Evolutionary conservation across 78 protist species (phyloP).

Genomic region (Monosiga brevicollis): DNA sequence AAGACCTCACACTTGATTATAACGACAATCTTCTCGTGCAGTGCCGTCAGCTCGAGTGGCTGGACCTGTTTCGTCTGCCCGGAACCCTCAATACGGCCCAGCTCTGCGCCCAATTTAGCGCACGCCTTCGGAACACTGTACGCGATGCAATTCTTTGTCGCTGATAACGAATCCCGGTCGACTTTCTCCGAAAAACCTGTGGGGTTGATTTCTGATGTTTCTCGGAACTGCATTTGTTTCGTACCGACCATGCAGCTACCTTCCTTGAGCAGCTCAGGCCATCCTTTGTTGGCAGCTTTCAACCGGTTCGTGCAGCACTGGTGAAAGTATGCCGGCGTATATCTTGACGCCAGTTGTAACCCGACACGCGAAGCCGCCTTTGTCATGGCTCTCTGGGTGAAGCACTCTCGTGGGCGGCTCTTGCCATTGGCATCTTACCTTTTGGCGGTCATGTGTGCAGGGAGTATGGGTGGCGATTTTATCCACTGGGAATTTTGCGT

Average conservation of each 20-base stretch:
- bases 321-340: background rate
- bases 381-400: background rate
- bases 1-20: background rate
- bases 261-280: no score
- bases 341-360: background rate
- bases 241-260: no score
- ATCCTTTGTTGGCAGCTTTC: no score
- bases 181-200: no score
- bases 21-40: background rate
- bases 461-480: background rate
- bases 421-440: background rate
- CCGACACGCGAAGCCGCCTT: background rate
- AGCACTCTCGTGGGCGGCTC: background rate
- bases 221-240: no score
- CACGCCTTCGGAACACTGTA: no score
- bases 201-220: no score
- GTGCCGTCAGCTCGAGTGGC: background rate
- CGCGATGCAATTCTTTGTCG: no score
- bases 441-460: background rate
- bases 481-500: background rate
- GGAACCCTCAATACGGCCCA: no score
- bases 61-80: background rate
- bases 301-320: no score
- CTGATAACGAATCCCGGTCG: no score
- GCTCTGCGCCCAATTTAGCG: no score